Conservation (phyloP, 148 eudicot genomes). For the Rhododendron ferrugineum region DNA sequence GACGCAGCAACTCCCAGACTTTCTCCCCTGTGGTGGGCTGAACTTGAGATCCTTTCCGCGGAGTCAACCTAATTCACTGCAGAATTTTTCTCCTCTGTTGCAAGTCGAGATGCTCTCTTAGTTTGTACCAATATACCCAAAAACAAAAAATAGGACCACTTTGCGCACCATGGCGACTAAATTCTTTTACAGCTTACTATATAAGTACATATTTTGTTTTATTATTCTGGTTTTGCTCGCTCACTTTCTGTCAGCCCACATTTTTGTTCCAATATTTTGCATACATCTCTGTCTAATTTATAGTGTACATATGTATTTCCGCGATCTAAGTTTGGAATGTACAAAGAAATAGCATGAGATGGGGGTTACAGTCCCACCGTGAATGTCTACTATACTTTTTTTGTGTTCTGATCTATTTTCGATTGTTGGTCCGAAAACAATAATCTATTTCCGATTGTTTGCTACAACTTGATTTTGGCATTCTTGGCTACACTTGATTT, state of each 20-base stretch:
- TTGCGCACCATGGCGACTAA: background rate
- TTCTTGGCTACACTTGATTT: background rate
- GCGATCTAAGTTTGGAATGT: background rate
- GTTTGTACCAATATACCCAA: background rate
- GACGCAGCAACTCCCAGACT: constrained; percentile 75
- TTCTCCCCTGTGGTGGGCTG: constrained; percentile 94
- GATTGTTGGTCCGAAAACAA: background rate
- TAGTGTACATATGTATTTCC: background rate
- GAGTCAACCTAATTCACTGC: constrained; percentile 44
- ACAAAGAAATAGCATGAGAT: background rate
- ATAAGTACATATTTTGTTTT: background rate
- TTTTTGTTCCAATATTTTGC: background rate
- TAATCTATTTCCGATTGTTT: background rate
- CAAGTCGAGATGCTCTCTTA: background rate
- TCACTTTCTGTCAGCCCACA: background rate
- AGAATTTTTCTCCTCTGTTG: background rate
- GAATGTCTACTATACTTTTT: background rate
- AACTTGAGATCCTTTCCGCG: constrained; percentile 69
- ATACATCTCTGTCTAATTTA: background rate
- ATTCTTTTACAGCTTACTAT: background rate
- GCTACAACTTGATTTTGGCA: background rate
- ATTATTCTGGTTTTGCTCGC: background rate
- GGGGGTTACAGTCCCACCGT: background rate
- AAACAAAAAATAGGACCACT: background rate
- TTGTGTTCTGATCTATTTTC: background rate